Conservation (phyloP, 345 rosid species). For the Moringa oleifera region DNA sequence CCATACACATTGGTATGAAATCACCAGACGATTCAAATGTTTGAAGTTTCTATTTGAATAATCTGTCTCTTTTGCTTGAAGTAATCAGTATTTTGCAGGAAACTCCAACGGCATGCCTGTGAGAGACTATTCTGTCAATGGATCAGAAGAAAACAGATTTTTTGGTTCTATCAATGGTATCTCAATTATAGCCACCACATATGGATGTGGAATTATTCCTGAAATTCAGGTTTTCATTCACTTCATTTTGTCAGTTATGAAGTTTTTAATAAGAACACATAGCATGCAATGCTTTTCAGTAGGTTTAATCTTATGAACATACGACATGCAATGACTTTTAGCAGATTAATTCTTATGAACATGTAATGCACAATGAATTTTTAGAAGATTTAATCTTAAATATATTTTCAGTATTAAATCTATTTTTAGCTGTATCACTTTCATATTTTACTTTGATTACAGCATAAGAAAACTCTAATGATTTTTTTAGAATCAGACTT, state of each 20-base stretch:
- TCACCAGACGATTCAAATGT: neutral
- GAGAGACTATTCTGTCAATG: constrained; percentile 38
- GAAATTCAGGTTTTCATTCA: constrained; percentile 48
- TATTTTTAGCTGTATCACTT: too few relatives aligned
- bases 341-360: too few relatives aligned
- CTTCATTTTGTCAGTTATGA: neutral
- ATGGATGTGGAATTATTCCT: constrained; percentile 53
- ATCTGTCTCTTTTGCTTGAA: neutral
- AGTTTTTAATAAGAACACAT: too few relatives aligned
- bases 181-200: constrained; percentile 45
- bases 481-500: too few relatives aligned
- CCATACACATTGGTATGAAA: constrained; percentile 34
- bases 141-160: constrained; percentile 21
- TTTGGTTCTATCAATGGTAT: constrained; percentile 42
- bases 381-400: too few relatives aligned
- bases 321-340: too few relatives aligned
- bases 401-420: too few relatives aligned
- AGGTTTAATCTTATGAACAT: too few relatives aligned
- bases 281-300: too few relatives aligned
- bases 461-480: too few relatives aligned
- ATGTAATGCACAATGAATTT: too few relatives aligned
- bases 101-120: constrained; percentile 34
- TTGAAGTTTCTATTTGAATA: neutral
- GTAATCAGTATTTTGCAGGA: constrained; percentile 23
- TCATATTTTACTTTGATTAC: too few relatives aligned